phyloP scores from a whole-genome alignment of 805 yeast species.

The Lipomyces chichibuensis region DNA sequence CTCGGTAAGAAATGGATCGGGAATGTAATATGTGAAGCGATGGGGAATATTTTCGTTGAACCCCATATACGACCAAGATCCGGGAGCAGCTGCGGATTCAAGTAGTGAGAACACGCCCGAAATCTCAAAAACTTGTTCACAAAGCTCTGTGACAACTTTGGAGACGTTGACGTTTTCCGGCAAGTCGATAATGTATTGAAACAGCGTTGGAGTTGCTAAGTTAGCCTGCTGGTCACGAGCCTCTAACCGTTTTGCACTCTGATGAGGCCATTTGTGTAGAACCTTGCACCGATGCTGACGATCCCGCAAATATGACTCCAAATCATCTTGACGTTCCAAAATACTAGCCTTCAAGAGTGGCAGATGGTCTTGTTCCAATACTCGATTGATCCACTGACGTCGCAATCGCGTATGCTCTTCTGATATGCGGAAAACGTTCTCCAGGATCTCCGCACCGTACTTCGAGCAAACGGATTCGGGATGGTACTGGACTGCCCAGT shows the following conservation, averaged over 20 bases:
- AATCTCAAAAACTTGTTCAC: conserved; percentile 10
- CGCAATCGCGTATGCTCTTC: conserved; percentile 2
- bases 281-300: not conserved
- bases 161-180: conserved; percentile 8
- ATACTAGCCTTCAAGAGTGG: conserved; percentile 2
- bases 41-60: not conserved
- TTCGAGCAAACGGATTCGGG: conserved; percentile 92
- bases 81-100: conserved; percentile 82
- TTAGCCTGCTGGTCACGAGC: conserved; percentile 2
- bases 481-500: conserved; percentile 94
- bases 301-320: not conserved
- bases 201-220: conserved; percentile 3
- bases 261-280: not conserved
- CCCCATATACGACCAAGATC: conserved; percentile 86
- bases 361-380: conserved; percentile 2
- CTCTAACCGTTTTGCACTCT: not conserved
- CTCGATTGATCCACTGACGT: conserved; percentile 3
- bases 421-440: conserved; percentile 16
- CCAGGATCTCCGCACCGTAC: conserved; percentile 52
- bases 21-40: conserved; percentile 18
- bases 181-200: conserved; percentile 8
- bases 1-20: conserved; percentile 18
- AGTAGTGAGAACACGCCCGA: conserved; percentile 45
- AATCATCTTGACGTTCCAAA: not conserved
- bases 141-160: conserved; percentile 8